A percentile compares a stretch with the other conserved stretches of the same genome.
Conservation (phyloP, 176 grass and related monocot genomes). For the Tillandsia leiboldiana region DNA sequence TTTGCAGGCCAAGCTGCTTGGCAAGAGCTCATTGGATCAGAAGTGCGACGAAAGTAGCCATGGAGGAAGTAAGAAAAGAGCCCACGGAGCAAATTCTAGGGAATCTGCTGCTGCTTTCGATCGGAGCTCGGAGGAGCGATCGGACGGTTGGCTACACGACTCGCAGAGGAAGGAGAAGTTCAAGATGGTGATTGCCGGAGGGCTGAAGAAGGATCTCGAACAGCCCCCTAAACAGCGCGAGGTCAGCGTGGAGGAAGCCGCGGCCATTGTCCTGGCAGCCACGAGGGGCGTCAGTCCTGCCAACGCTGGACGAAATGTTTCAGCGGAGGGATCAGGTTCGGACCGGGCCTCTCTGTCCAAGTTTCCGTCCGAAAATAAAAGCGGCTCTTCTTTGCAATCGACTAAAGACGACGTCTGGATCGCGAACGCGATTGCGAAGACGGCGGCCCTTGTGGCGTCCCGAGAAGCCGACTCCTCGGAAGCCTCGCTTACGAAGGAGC, state of each 20-base stretch:
- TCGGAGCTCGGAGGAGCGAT: slow-evolving; percentile 33
- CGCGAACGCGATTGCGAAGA: slow-evolving; percentile 73
- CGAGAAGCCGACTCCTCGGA: slow-evolving; percentile 74
- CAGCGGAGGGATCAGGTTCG: slow-evolving; percentile 11
- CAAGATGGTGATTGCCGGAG: slow-evolving; percentile 34
- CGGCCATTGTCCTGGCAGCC: slow-evolving; percentile 78
- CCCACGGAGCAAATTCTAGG: slow-evolving; percentile 7
- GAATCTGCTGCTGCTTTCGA: slow-evolving; percentile 19
- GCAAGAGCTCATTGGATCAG: slow-evolving; percentile 14
- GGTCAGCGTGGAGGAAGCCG: slow-evolving; percentile 74
- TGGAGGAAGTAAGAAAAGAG: slow-evolving; percentile 23
- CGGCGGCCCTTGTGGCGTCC: slow-evolving; percentile 60
- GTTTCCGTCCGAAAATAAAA: slow-evolving; percentile 13
- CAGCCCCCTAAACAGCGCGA: not conserved
- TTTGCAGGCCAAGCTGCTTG: slow-evolving; percentile 27
- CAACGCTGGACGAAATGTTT: slow-evolving; percentile 19
- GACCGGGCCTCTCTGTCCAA: not conserved
- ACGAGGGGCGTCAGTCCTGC: slow-evolving; percentile 61
- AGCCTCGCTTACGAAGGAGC: slow-evolving; percentile 65
- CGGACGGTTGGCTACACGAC: slow-evolving; percentile 34
- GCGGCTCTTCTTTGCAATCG: slow-evolving; percentile 27
- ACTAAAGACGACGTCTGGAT: slow-evolving; percentile 79
- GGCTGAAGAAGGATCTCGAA: slow-evolving; percentile 34
- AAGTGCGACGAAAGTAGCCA: slow-evolving; percentile 16
- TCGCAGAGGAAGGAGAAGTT: slow-evolving; percentile 42